Evolutionary conservation across 2,329 filamentous ascomycete species (phyloP).

Genomic region (Colletotrichum godetiae): DNA sequence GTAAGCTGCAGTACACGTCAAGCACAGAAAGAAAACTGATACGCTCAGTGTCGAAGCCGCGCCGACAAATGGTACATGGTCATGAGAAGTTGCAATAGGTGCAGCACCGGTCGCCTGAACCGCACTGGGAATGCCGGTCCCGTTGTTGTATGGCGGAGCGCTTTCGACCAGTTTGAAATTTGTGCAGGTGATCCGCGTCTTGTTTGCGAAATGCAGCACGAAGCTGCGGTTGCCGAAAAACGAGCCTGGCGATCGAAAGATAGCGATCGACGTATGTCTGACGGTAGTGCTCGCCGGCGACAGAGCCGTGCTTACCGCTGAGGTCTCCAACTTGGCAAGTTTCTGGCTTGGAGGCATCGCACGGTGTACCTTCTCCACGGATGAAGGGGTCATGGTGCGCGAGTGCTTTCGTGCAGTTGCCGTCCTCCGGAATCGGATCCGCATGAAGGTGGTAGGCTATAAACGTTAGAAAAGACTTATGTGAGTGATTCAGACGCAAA

Average conservation of each 20-base stretch:
- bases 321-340: conserved; percentile 83
- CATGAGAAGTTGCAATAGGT: neutral
- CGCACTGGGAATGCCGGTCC: conserved; percentile 2
- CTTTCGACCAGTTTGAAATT: conserved; percentile 60
- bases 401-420: conserved; percentile 77
- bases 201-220: conserved; percentile 68
- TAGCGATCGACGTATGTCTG: conserved; percentile 67
- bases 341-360: conserved; percentile 65
- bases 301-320: conserved; percentile 77
- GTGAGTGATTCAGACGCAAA: neutral
- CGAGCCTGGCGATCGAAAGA: conserved; percentile 62
- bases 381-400: conserved; percentile 78
- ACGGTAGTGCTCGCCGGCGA: conserved; percentile 56
- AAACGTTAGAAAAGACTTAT: conserved; percentile 21
- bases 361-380: conserved; percentile 71
- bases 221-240: conserved; percentile 75
- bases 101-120: neutral
- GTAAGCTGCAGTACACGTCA: neutral
- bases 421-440: conserved; percentile 69
- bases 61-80: neutral
- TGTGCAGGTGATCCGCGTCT: conserved; percentile 73
- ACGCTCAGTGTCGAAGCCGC: neutral
- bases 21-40: neutral
- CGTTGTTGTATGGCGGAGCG: conserved; percentile 26
- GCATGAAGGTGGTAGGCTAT: conserved; percentile 81